Evolutionary conservation across 176 grass and related monocot species (phyloP).

Genomic region (Olyra latifolia): DNA sequence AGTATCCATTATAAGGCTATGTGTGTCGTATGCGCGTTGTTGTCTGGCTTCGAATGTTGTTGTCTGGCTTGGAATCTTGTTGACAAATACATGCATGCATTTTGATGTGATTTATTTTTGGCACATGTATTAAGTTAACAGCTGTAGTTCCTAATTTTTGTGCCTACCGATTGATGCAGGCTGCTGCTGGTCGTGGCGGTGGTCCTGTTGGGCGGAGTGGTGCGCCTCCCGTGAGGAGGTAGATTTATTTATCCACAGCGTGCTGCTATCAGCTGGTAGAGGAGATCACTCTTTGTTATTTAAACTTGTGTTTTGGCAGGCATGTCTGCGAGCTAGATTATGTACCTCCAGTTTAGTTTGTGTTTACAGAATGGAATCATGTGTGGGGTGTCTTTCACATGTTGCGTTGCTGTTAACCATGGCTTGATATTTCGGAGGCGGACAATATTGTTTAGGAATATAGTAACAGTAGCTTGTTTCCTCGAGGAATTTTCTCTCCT

Average conservation of each 20-base stretch:
- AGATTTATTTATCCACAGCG: neutral
- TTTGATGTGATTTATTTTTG: neutral
- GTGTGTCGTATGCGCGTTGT: too few species aligned
- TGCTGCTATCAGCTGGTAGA: neutral
- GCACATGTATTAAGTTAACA: neutral
- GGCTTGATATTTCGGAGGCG: neutral
- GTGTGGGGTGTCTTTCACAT: neutral
- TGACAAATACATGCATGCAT: neutral
- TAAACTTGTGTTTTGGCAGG: constrained; percentile 2
- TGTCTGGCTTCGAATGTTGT: neutral
- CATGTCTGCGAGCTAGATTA: constrained; percentile 23
- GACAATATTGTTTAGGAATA: neutral
- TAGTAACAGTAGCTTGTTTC: neutral
- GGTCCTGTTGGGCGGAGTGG: constrained; percentile 42
- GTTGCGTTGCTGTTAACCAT: neutral
- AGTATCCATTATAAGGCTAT: neutral
- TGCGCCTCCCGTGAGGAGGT: constrained; percentile 47
- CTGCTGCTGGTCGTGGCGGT: constrained; percentile 46
- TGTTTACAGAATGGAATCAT: neutral
- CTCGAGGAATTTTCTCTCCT: neutral
- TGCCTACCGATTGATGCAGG: constrained; percentile 10
- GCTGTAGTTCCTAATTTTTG: neutral
- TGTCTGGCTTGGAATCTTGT: neutral
- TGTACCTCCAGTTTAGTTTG: constrained; percentile 18
- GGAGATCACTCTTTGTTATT: neutral